Evolutionary conservation across 306 rosid genomes (phyloP), one percentile per base, ranked within the genome.

Genomic region (Castanopsis chinensis): DNA sequence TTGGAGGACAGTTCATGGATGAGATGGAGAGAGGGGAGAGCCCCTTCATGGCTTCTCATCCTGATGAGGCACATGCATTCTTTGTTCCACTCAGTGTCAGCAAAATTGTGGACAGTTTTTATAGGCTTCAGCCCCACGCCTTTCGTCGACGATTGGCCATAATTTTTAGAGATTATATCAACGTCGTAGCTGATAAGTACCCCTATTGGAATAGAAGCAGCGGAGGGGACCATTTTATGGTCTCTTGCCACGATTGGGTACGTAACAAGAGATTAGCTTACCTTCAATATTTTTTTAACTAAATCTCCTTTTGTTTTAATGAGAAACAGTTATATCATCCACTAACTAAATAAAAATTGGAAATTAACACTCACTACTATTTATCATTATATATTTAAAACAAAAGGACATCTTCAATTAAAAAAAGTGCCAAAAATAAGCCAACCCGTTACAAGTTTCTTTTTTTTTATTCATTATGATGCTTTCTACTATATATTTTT

Each of bases 201-300:
- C 84, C 83, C 27, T 79, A 78, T 23, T 89, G 96, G 96, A 91
- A 91, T 28, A 81, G 93, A 73, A 89, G 93, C 87, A 52, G 57
- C 11, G 96, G 93, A 55, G 90, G 88, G 23, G 93, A 91, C 33
- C 96, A 89, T 78, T 87, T 91, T 51, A 83, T 87, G 61, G 33
- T 91, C 68, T 89, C 92, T 41, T 91, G 91, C 77, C 92, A 91
- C 49, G 95, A 91, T 77, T 91, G 92, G 95, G 93, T 91, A 84
- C 0, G 45, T 37, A 0, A 35, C 0, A 35, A 6, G 0, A 0
- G 0, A 1, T 35, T 6, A 6, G 9, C 0, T 35, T 35, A 35
- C 0, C 0, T 35, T 1, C 0, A 1, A 0, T 6, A 35, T 0
- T 35, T 35, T 35, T 35, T 35, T 1, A 35, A 32, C 0, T 35